Percentiles rank a stretch among this genome's conserved stretches.
phyloP scores from a whole-genome alignment of 1,284 basidiomycete species.

The Neonothopanus nambi region DNA sequence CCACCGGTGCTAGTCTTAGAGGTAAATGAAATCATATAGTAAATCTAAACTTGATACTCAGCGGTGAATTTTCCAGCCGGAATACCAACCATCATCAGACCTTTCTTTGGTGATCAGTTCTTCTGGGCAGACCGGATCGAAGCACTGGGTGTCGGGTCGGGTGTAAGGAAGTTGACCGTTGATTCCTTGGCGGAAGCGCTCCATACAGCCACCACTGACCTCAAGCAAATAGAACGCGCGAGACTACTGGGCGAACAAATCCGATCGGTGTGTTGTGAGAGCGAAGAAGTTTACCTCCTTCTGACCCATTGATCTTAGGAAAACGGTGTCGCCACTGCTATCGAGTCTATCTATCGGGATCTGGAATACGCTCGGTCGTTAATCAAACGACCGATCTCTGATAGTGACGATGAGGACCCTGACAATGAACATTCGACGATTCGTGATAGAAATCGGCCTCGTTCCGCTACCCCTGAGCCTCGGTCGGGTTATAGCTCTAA shows the following conservation, averaged over 20 bases:
- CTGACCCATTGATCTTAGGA: constrained; percentile 55
- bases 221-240: constrained; percentile 86
- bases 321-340: constrained; percentile 84
- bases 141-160: constrained; percentile 86
- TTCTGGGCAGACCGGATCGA: constrained; percentile 97
- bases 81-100: constrained; percentile 93
- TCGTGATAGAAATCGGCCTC: constrained; percentile 32
- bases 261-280: constrained; percentile 54
- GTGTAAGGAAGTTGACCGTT: constrained; percentile 83
- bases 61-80: constrained; percentile 63
- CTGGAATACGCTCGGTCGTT: constrained; percentile 85
- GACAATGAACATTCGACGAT: constrained; percentile 49
- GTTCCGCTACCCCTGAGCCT: constrained; percentile 35
- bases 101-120: constrained; percentile 97
- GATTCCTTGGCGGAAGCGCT: constrained; percentile 80
- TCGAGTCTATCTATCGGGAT: constrained; percentile 92
- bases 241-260: constrained; percentile 83
- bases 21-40: constrained; percentile 48
- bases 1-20: constrained; percentile 90
- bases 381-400: constrained; percentile 56
- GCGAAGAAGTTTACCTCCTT: not conserved
- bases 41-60: not conserved
- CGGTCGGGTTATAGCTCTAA: constrained; percentile 57
- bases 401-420: constrained; percentile 35
- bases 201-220: constrained; percentile 78